Conservation (phyloP, 2,329 filamentous ascomycete genomes). For the Trichoderma sp. region DNA sequence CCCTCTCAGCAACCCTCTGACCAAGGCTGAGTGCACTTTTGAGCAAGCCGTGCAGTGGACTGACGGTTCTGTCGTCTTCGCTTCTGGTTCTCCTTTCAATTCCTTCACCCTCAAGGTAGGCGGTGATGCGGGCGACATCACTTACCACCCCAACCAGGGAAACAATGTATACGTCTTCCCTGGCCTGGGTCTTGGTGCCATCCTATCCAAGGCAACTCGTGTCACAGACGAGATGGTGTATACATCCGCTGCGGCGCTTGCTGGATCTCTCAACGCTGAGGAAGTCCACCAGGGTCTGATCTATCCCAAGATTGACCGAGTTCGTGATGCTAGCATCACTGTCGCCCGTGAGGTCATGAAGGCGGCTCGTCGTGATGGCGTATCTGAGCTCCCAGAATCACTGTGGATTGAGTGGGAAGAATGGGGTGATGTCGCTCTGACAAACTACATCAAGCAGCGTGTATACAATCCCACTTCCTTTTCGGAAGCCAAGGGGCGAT, state of each 20-base stretch:
- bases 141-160: constrained; percentile 77
- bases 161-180: constrained; percentile 95
- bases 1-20: constrained; percentile 92
- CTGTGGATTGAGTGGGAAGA: constrained; percentile 72
- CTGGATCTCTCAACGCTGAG: constrained; percentile 72
- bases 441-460: constrained; percentile 57
- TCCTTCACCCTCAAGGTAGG: constrained; percentile 63
- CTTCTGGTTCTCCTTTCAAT: constrained; percentile 89
- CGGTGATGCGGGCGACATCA: constrained; percentile 54
- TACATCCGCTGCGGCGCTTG: constrained; percentile 79
- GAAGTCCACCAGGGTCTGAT: constrained; percentile 82
- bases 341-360: constrained; percentile 94
- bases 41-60: constrained; percentile 91
- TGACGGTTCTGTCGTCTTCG: constrained; percentile 87
- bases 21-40: constrained; percentile 96
- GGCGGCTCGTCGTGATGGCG: constrained; percentile 77
- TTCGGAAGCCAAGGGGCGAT: constrained; percentile 34
- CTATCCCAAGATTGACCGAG: constrained; percentile 87
- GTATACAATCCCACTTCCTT: constrained; percentile 59
- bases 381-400: constrained; percentile 65
- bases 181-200: constrained; percentile 88
- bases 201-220: constrained; percentile 81
- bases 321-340: constrained; percentile 81
- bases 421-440: constrained; percentile 64
- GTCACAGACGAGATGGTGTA: constrained; percentile 98